These are phyloP conservation scores for Debaryomyces nepalensis DNA, from an alignment of 1,139 yeast genomes.

Conservation along the genomic window DNA sequence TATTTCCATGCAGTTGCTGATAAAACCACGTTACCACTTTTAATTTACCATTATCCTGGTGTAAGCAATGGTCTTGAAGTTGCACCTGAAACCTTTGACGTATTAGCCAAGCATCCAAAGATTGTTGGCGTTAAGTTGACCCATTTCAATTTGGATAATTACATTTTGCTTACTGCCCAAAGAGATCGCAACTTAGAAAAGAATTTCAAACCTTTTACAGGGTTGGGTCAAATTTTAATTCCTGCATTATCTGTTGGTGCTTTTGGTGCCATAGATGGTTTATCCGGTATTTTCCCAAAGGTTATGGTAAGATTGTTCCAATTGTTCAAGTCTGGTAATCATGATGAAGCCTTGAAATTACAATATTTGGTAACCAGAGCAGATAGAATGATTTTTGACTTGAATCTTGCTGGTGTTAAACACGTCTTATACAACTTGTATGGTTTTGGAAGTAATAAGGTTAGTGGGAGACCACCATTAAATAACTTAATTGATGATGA, in stretches of 20 bases:
- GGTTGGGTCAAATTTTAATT: conserved; percentile 31
- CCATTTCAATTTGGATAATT: conserved; percentile 35
- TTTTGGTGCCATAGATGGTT: conserved; percentile 31
- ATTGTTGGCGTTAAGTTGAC: conserved; percentile 55
- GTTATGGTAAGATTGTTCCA: conserved; percentile 29
- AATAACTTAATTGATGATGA: not conserved
- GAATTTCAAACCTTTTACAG: conserved; percentile 28
- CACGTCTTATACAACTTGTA: conserved; percentile 21
- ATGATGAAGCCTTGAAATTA: conserved; percentile 22
- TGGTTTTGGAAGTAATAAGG: conserved; percentile 21
- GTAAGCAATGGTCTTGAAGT: conserved; percentile 43
- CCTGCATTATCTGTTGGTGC: conserved; percentile 29
- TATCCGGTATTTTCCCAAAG: conserved; percentile 51
- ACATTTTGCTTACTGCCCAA: conserved; percentile 41
- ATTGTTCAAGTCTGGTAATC: conserved; percentile 24
- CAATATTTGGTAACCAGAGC: conserved; percentile 28
- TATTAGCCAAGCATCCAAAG: conserved; percentile 43
- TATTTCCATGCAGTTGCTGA: conserved; percentile 52
- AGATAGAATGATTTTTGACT: conserved; percentile 16
- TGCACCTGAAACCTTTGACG: conserved; percentile 32
- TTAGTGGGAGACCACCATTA: conserved; percentile 24
- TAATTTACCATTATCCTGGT: conserved; percentile 57
- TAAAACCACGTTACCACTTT: conserved; percentile 45
- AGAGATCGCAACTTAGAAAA: conserved; percentile 25
- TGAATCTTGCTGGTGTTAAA: conserved; percentile 29